Evolutionary conservation across 352 stramenopile genomes (phyloP), one percentile per base, ranked within the genome.

Genomic region (Phytophthora lateralis): DNA sequence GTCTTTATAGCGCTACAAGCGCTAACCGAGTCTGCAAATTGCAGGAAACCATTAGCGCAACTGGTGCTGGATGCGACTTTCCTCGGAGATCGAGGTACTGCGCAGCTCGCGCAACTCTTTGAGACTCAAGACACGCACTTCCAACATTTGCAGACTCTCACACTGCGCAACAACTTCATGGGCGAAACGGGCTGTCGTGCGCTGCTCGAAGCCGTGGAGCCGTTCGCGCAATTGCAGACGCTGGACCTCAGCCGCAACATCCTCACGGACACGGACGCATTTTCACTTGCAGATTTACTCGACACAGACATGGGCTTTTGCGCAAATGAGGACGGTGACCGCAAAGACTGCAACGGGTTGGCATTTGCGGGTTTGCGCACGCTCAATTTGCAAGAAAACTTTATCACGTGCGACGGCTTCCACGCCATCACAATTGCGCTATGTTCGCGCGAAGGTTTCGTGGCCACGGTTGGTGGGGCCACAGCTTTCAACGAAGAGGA

Each of bases 91-190:
- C 62, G 54, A 14, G 66, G 82, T 29, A 15, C 86, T 17, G 52
- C 63, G 26, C 64, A 77, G 15, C 64, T 91, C 10, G 53, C 67
- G 4, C 45, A 50, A 3, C 21, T 87, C 5, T 57, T 91, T 24
- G 48, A 74, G 26, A 59, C 8, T 0, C 37, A 58, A 7, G 37
- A 55, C 1, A 8, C 26, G 12, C 68, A 56, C 8, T 89, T 89
- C 37, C 8, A 46, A 2, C 29, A 66, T 15, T 51, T 91, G 3
- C 34, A 75, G 42, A 69, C 38, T 27, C 57, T 91, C 29, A 60
- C 55, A 1, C 54, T 89, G 12, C 68, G 78, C 30, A 82, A 83
- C 39, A 91, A 91, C 46, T 91, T 89, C 52, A 67, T 87, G n/a
- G 82, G 82, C 6, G 78, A 88, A 55, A 70, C 69, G 3, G 78